Base-by-base conservation (phyloP, 139 green algal species). In the Chlamydomonas asymmetrica region DNA sequence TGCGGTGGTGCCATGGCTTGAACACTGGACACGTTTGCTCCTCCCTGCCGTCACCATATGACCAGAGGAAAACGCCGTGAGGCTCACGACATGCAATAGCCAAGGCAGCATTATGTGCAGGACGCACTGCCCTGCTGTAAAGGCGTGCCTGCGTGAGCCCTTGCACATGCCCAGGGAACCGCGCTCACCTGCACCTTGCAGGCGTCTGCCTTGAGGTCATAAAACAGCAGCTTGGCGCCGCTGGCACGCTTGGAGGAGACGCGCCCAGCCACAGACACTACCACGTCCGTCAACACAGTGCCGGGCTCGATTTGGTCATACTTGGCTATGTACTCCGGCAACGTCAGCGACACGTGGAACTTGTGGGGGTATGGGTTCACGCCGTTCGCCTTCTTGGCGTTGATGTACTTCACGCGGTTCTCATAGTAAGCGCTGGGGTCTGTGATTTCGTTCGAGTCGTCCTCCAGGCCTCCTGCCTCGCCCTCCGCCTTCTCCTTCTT, bases 351-450 rank as follows among this genome's bases (percentile, higher is more conserved):
- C 22, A 96, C 92, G 27, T 95, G 57, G 70, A 98, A 98, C 91
- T 99, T 99, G 91, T 99, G 97, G 0, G 97, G 97, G 85, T 99
- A 99, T 2, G 95, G 94, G 86, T 98, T 97, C 57, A 87, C 73
- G 35, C 94, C 94, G 25, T 79, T 81, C 9, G 83, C 89, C 86
- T 97, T 97, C 49, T 86, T 88, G 29, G 78, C 85, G 29, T 83
- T 70, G 9, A 99, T 65, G 6, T 67, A 52, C 54, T 91, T 90
- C 29, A 95, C 78, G 29, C 94, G 76, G 82, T 97, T 97, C 68
- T 97, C 91, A 79, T 88, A 94, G 83, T 98, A 99, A 73, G 91
- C 85, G 57, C 88, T 94, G 45, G 95, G 93, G 34, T 77, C 71
- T 5, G 71, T 77, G 41, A 77, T 77, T 60, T 95, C 94, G 50